Evolutionary conservation across 352 stramenopile species (phyloP).

Genomic region (Globisporangium takayamanum): DNA sequence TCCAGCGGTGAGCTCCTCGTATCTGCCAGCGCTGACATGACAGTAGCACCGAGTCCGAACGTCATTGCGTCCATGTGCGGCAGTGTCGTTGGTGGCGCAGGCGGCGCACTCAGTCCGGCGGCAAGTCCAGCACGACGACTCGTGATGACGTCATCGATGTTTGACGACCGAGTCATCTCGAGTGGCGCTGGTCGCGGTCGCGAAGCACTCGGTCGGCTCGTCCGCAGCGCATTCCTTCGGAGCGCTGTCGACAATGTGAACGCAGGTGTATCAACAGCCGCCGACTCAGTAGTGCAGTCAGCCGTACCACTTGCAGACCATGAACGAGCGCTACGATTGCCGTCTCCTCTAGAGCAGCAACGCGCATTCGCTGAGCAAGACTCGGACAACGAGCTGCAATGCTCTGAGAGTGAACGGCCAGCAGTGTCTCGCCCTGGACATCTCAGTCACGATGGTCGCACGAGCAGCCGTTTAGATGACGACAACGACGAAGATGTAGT

Average conservation of each 20-base stretch:
- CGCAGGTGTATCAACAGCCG: not conserved
- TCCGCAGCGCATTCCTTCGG: constrained; percentile 39
- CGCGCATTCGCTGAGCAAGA: too few relatives aligned
- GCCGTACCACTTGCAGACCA: too few relatives aligned
- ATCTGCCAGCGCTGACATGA: not conserved
- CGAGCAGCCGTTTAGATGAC: too few relatives aligned
- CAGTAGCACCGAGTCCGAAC: too few relatives aligned
- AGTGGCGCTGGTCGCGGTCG: constrained; percentile 39
- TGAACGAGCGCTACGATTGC: too few relatives aligned
- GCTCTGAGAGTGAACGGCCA: too few relatives aligned
- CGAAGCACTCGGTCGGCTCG: constrained; percentile 48
- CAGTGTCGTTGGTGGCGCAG: not conserved
- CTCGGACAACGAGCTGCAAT: too few relatives aligned
- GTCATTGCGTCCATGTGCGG: not conserved
- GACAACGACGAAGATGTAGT: too few relatives aligned
- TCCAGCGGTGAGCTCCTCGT: constrained; percentile 11
- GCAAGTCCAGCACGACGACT: constrained; percentile 10
- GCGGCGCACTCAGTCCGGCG: not conserved
- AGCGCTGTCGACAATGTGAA: constrained; percentile 11
- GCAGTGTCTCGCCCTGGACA: too few relatives aligned
- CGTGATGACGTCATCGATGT: constrained; percentile 26
- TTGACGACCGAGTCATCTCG: constrained; percentile 36
- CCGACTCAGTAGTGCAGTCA: not conserved
- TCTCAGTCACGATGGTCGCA: too few relatives aligned
- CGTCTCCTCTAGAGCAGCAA: too few relatives aligned